Evolutionary conservation across 768 basidiomycete genomes (phyloP), one percentile per base, ranked within the genome.

Genomic region (Amanita jacksonii): DNA sequence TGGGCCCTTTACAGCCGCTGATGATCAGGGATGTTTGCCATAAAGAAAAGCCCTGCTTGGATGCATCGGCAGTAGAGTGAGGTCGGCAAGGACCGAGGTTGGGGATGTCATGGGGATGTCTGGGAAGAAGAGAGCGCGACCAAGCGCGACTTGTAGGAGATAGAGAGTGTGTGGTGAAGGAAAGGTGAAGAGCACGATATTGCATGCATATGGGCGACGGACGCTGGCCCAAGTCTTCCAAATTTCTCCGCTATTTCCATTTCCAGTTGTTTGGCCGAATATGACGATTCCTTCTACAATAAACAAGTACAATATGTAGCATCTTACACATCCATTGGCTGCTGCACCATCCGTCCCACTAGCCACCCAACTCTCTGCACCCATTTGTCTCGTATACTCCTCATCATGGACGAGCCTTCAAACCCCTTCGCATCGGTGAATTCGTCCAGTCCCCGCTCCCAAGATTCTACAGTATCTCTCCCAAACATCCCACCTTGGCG

Each of bases 401-500:
- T 57, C 66, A 76, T 67, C 15, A 65, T 52, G 2, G 57, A 53
- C 32, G 57, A 54, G 18, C 62, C 62, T 33, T 65, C 65, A 32
- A 56, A 48, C 18, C 59, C 62, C 48, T 77, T 76, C 15, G 65
- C 64, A 30, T 71, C 72, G 4, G 79, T 79, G 54, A 83, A 73
- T 33, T 74, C 73, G 43, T 89, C 83, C 54, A 91, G 57, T 6
- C 66, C 71, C 32, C 74, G 69, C 53, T 80, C 79, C 87, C 87
- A 91, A 4, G 62, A 64, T 50, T 68, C 62, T 32, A 81, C 85
- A 7, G 72, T 74, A 48, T 88, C 85, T 27, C 67, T 70, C 2
- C 84, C 77, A 57, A 88, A 88, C 86, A 91, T 86, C 4, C 84
- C 78, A 4, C 77, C 84, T 49, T 81, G 69, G 10, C 62, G 66